These are phyloP conservation scores for Penicillium sp. DNA, from an alignment of 2,329 filamentous ascomycete species.

Conservation along the genomic window DNA sequence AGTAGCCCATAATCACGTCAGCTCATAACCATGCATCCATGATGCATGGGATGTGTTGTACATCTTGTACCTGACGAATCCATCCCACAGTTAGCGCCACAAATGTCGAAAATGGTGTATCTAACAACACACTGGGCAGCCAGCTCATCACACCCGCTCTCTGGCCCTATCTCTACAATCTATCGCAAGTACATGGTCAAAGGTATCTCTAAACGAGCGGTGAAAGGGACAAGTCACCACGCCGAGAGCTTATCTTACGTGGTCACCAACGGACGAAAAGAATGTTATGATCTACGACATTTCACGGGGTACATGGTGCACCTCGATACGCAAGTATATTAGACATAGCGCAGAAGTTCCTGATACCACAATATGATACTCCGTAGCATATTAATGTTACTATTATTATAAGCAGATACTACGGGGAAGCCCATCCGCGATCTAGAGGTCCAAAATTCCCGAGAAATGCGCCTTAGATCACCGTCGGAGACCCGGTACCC, in stretches of 20 bases:
- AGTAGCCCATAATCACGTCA: neutral
- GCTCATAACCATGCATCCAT: neutral
- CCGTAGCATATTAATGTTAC: neutral
- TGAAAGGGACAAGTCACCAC: conserved; percentile 10
- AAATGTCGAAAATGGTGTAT: neutral
- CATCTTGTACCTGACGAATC: conserved; percentile 10
- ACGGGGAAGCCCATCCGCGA: neutral
- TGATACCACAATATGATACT: neutral
- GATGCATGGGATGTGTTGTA: conserved; percentile 10
- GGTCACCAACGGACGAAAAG: neutral
- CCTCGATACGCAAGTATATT: neutral
- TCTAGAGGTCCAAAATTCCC: conserved; percentile 1
- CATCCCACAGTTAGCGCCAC: neutral
- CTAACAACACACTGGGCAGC: neutral
- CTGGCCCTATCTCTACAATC: neutral
- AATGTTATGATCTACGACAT: conserved; percentile 6
- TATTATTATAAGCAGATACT: neutral
- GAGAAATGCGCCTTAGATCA: neutral
- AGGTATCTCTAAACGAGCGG: conserved; percentile 8
- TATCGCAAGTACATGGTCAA: neutral
- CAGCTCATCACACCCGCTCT: conserved; percentile 5
- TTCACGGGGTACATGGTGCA: neutral
- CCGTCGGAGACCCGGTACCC: conserved; percentile 12
- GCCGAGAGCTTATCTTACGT: neutral
- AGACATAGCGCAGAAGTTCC: neutral